Evolutionary conservation across 345 rosid genomes (phyloP).

Genomic region (Firmiana major): DNA sequence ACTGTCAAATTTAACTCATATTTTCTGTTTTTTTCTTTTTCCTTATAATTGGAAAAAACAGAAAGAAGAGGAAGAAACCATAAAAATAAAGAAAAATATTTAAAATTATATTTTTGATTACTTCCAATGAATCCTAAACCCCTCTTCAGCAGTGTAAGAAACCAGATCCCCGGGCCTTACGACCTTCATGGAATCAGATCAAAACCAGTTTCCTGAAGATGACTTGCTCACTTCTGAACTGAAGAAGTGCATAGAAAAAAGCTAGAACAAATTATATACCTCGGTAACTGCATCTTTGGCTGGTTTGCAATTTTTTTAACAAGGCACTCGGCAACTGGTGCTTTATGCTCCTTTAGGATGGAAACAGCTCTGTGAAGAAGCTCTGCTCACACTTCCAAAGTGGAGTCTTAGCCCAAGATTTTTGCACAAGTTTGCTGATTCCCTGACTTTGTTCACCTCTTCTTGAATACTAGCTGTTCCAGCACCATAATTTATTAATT

Average conservation of each 20-base stretch:
- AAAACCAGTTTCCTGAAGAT: background rate
- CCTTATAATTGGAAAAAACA: too few species aligned
- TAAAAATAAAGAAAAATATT: too few species aligned
- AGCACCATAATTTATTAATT: constrained; percentile 2
- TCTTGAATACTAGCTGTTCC: constrained; percentile 86
- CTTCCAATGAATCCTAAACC: constrained; percentile 88
- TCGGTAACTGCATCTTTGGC: constrained; percentile 93
- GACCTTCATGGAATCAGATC: constrained; percentile 42
- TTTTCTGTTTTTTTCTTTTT: too few species aligned
- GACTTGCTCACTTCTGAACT: background rate
- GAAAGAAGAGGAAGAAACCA: too few species aligned
- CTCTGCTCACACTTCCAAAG: constrained; percentile 96
- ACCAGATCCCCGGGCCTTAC: constrained; percentile 95
- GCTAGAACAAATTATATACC: constrained; percentile 26
- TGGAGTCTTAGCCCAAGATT: constrained; percentile 94
- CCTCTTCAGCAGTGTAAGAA: constrained; percentile 95
- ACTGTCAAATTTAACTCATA: too few species aligned
- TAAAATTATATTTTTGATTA: too few species aligned
- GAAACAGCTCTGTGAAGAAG: constrained; percentile 96
- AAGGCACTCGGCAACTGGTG: constrained; percentile 81
- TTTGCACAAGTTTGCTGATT: constrained; percentile 73
- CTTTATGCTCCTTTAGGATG: constrained; percentile 77
- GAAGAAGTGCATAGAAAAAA: background rate
- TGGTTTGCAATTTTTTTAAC: constrained; percentile 97
- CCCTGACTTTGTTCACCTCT: constrained; percentile 93